Base-by-base conservation (phyloP, 176 grass and related monocot genomes). In the Triticum timopheevii region DNA sequence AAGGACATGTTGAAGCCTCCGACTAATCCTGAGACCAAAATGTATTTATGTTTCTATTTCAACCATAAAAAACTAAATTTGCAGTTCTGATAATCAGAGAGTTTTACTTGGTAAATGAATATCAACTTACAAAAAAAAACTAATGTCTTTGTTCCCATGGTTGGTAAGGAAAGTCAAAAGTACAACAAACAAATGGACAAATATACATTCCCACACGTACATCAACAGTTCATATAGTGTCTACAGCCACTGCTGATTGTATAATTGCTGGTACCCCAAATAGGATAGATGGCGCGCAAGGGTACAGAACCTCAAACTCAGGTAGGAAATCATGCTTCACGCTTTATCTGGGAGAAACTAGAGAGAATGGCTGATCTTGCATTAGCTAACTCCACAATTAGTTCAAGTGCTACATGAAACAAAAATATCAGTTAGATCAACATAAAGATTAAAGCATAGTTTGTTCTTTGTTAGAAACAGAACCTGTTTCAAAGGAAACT, bases 401-500 rank as follows among this genome's bases (percentile, higher is more conserved):
- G 68, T 59, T 91, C 90, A 79, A 95, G 88, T 40, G 93, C 93
- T 95, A 87, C 88, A 95, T 5, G 73, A 82, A 85, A 88, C 4
- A 81, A 74, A 87, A 65, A 66, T 34, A 79, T 76, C 35, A 83
- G 28, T 82, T 54, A 82, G 39, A 81, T 76, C 34, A 88, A 79
- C 24, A 79, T 8, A 24, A 82, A 30, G 56, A 22, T 2, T 67
- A 66, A 56, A 35, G 40, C 4, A 15, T 3, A 7, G 64, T 31
- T 35, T 20, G 33, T 45, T 68, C 47, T 19, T 30, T 38, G 35
- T 49, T 10, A 75, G 68, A 44, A 91, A 84, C 4, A 42, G 23
- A 85, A 96, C 96, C 96, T 94, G 88, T 92, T 81, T 98, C 92
- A 65, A 98, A 98, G 76, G 96, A 98, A 88, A 88, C 73, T 86